These are phyloP conservation scores for Carex arenaria DNA, from an alignment of 202 grass and related monocot species.

Conservation along the genomic window DNA sequence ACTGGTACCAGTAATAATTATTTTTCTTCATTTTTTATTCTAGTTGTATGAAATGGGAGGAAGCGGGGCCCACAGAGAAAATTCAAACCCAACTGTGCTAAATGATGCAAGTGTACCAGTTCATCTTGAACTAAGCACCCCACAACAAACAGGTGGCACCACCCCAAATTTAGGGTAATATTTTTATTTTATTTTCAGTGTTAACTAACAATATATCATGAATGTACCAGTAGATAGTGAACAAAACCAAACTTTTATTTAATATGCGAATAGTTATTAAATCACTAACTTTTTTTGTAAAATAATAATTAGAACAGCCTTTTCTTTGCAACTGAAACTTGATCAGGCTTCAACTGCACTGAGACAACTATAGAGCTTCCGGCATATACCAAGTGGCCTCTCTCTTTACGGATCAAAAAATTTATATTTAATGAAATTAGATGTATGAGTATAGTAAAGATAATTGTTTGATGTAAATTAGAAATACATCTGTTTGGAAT, in stretches of 20 bases:
- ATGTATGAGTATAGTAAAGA: constrained; percentile 3
- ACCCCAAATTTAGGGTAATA: constrained; percentile 13
- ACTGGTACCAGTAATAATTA: not conserved
- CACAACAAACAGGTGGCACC: not conserved
- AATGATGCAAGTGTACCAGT: constrained; percentile 5
- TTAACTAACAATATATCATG: not conserved
- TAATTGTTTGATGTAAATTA: not conserved
- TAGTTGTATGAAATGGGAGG: constrained; percentile 2
- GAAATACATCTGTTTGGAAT: not conserved
- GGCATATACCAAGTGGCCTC: not conserved
- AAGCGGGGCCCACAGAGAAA: constrained; percentile 11
- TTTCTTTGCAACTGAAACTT: constrained; percentile 8
- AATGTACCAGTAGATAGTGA: not conserved
- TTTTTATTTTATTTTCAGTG: not conserved
- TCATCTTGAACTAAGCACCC: constrained; percentile 11
- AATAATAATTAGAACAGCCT: not conserved
- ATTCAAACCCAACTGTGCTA: constrained; percentile 12
- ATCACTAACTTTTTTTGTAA: not conserved
- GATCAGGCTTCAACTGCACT: constrained; percentile 16
- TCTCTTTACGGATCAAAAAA: not conserved
- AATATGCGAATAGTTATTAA: not conserved
- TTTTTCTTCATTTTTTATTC: not conserved
- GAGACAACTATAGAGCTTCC: not conserved
- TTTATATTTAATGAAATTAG: not conserved
- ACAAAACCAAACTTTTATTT: not conserved